These are phyloP conservation scores for Paramecium octaurelia DNA, from an alignment of 73 alveolate genomes.

Conservation along the genomic window DNA sequence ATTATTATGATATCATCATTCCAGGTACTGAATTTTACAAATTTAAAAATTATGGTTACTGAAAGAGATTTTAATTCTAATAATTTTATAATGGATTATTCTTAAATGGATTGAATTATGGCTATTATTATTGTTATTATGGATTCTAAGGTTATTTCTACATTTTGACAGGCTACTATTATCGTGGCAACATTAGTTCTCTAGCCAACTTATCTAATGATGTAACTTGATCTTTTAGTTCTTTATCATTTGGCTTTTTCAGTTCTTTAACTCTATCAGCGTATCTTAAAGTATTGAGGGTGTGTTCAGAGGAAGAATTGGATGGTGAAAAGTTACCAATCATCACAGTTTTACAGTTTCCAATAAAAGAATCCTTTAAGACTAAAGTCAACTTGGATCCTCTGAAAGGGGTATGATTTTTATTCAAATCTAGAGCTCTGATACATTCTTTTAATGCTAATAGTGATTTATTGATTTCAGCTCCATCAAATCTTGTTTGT, in stretches of 20 bases:
- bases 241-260: constrained; percentile 78
- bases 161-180: constrained; percentile 30
- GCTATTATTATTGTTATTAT: constrained; percentile 20
- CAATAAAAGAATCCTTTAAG: constrained; percentile 98
- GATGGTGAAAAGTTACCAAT: constrained; percentile 99
- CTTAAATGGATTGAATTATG: constrained; percentile 50
- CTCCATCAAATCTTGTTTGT: constrained; percentile 99
- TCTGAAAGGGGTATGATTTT: constrained; percentile 98
- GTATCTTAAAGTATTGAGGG: constrained; percentile 98
- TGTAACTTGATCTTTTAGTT: constrained; percentile 41
- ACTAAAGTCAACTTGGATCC: constrained; percentile 97
- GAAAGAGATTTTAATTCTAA: constrained; percentile 36
- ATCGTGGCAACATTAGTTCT: constrained; percentile 72
- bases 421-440: constrained; percentile 98
- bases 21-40: constrained; percentile 24
- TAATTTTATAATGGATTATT: constrained; percentile 18
- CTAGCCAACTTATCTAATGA: constrained; percentile 58
- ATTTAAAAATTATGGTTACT: background rate
- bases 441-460: constrained; percentile 99
- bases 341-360: constrained; percentile 99
- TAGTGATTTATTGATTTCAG: constrained; percentile 99
- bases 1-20: constrained; percentile 4
- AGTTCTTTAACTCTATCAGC: constrained; percentile 99
- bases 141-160: background rate
- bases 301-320: constrained; percentile 94